Conservation (phyloP, 306 rosid species). For the Bauhinia variegata region DNA sequence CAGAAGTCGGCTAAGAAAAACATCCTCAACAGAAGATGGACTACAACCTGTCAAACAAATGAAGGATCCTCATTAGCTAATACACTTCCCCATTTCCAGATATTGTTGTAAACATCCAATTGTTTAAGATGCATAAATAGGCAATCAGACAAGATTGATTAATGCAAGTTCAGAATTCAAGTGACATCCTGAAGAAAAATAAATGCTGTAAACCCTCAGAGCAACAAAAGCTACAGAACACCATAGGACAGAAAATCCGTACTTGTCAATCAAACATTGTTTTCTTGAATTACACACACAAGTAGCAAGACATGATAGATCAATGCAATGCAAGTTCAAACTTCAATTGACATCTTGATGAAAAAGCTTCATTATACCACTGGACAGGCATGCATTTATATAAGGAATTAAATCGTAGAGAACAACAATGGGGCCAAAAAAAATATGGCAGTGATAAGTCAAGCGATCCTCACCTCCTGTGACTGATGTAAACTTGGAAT, state of each 20-base stretch:
- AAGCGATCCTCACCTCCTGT: slow-evolving; percentile 54
- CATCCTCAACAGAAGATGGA: slow-evolving; percentile 59
- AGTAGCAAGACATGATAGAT: neutral
- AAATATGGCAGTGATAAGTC: neutral
- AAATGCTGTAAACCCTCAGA: neutral
- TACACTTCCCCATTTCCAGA: slow-evolving; percentile 13
- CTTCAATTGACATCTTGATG: neutral
- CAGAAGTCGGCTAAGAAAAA: slow-evolving; percentile 73
- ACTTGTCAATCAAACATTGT: neutral
- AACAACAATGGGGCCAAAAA: slow-evolving; percentile 22
- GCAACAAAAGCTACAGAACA: neutral
- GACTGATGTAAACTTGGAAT: slow-evolving; percentile 37
- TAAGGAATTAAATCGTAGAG: too few relatives aligned
- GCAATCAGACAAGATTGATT: neutral
- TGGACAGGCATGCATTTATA: too few relatives aligned
- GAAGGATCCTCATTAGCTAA: slow-evolving; percentile 30
- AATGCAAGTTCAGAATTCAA: slow-evolving; percentile 11
- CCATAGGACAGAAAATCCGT: neutral
- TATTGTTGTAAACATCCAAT: slow-evolving; percentile 2
- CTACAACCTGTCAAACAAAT: slow-evolving; percentile 61
- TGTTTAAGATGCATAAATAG: neutral
- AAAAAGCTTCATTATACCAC: neutral
- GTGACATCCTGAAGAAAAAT: neutral
- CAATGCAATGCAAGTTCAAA: neutral
- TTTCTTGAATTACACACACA: too few relatives aligned